These are phyloP conservation scores for Neocucurbitaria cava DNA, from an alignment of 2,329 filamentous ascomycete species.

Conservation along the genomic window DNA sequence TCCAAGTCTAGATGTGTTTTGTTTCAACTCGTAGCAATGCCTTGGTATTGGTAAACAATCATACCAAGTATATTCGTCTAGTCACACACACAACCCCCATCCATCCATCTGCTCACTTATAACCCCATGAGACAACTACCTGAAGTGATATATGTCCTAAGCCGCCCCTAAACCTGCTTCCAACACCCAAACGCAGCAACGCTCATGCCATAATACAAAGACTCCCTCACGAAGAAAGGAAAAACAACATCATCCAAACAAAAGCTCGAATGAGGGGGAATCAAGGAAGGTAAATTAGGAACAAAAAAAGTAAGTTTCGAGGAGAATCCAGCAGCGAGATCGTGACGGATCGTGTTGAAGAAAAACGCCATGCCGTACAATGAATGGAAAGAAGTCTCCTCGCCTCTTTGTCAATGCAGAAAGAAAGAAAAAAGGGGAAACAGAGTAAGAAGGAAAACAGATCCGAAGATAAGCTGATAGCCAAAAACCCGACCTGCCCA, in stretches of 20 bases:
- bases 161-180: not conserved
- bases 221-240: not conserved
- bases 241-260: not conserved
- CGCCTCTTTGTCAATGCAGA: not conserved
- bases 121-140: not conserved
- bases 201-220: constrained; percentile 19
- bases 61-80: constrained; percentile 26
- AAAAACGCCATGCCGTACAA: constrained; percentile 6
- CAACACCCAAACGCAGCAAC: not conserved
- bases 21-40: not conserved
- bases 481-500: not conserved
- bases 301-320: not conserved
- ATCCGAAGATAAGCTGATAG: not conserved
- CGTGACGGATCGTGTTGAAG: no score
- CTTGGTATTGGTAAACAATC: no score
- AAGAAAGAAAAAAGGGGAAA: not conserved
- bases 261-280: not conserved
- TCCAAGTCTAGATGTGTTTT: not conserved
- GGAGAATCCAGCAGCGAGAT: not conserved
- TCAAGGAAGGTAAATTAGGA: not conserved
- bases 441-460: not conserved
- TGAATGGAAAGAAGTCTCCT: not conserved
- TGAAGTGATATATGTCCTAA: not conserved
- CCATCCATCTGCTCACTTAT: not conserved
- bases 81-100: no score